These are phyloP conservation scores for Hypocreales sp. DNA, from an alignment of 2,329 filamentous ascomycete genomes.

Conservation along the genomic window DNA sequence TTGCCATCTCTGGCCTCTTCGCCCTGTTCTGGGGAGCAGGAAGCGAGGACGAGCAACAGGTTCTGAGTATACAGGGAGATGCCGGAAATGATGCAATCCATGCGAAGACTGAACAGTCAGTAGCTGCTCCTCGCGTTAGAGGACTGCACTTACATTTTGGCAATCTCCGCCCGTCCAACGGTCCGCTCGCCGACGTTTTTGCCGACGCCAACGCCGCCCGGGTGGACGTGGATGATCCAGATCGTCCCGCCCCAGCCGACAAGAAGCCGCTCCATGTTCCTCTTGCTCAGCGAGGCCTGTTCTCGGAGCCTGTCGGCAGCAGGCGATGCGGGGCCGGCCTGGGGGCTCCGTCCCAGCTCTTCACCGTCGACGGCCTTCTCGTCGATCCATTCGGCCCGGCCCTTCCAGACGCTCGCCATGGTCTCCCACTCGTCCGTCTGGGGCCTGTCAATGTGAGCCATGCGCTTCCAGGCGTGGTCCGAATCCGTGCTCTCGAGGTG, in stretches of 20 bases:
- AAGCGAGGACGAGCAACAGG: slow-evolving; percentile 81
- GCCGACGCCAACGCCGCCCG: slow-evolving; percentile 50
- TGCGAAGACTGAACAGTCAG: slow-evolving; percentile 59
- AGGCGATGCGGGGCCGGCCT: slow-evolving; percentile 22
- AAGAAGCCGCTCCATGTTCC: slow-evolving; percentile 59
- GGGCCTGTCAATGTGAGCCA: slow-evolving; percentile 82
- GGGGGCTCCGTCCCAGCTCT: slow-evolving; percentile 30
- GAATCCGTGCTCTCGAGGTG: slow-evolving; percentile 61
- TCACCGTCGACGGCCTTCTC: slow-evolving; percentile 64
- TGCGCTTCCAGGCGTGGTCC: slow-evolving; percentile 85
- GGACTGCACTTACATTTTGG: slow-evolving; percentile 59
- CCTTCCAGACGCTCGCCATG: slow-evolving; percentile 93
- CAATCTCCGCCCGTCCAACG: slow-evolving; percentile 72
- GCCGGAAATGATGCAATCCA: slow-evolving; percentile 95
- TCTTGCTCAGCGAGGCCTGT: slow-evolving; percentile 29
- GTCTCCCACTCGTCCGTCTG: slow-evolving; percentile 83
- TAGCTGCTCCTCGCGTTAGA: no score
- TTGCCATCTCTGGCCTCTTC: slow-evolving; percentile 20
- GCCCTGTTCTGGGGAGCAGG: slow-evolving; percentile 54
- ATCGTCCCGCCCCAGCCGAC: slow-evolving; percentile 94
- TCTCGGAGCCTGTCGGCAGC: slow-evolving; percentile 31
- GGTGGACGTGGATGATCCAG: slow-evolving; percentile 87
- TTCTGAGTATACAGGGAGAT: slow-evolving; percentile 92
- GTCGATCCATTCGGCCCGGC: slow-evolving; percentile 83
- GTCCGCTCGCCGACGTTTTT: slow-evolving; percentile 55